Base-by-base conservation (phyloP, 108 stramenopile species). In the Bacterosira constricta region DNA sequence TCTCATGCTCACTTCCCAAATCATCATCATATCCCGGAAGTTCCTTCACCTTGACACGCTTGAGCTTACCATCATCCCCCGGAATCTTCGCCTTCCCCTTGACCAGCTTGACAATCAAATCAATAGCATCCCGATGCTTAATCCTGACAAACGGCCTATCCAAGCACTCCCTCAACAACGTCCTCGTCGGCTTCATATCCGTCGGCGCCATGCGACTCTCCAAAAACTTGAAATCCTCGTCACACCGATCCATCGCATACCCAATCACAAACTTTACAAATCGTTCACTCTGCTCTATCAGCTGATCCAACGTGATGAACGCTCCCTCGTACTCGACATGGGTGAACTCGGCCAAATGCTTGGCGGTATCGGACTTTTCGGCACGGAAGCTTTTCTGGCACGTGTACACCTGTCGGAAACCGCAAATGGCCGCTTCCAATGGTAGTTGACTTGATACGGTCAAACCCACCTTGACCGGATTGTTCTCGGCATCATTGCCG, bases 311-410 rank as follows among this genome's bases (percentile, higher is more conserved):
- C 21, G 86, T 83, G 0, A 91, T 89, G 73, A 98, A 98, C 51
- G 86, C 81, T 50, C 92, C 86, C 88, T 98, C 97, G 17, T 94
- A 94, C 78, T 98, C 97, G 52, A 98, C 92, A 86, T 96, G 95
- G 84, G 91, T 86, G 74, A 98, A 98, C 76, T 98, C 97, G 5
- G 97, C 90, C 39, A 98, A 73, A 77, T 98, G 97, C 41, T 94
- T 84, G n/a, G 88, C 83, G 26, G 97, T 98, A 77, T 96, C 89
- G 39, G 89, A 91, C 78, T 97, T 95, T 79, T 98, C 97, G 18
- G 97, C 97, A 15, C 96, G 84, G 75, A 98, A 98, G 20, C 93
- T 92, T 8, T 95, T 95, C 27, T 95, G 94, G 66, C 94, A 97
- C 37, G 97, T 98, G 86, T 98, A 98, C 2, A 96, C 96, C 72